Evolutionary conservation across 2,329 filamentous ascomycete genomes (phyloP), one percentile per base, ranked within the genome.

Genomic region (Fusarium setosum): DNA sequence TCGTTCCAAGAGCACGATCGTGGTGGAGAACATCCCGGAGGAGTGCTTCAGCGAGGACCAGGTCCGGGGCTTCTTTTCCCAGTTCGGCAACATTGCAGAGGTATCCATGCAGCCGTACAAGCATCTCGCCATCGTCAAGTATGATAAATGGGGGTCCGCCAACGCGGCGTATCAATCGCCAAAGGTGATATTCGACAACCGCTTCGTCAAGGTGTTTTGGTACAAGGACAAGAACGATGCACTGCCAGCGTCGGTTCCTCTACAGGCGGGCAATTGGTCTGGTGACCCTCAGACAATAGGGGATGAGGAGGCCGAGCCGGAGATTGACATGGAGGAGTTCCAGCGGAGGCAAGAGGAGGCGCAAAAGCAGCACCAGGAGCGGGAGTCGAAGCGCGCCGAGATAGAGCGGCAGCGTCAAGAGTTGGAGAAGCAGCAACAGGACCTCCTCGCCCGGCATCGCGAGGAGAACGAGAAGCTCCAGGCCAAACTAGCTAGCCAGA

Each of bases 191-290:
- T 96, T 95, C 72, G 91, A 94, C 71, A 96, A 95, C 69, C 84
- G 92, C 11, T 96, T 96, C 69, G 92, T 96, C 47, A 94, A 93
- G 71, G 90, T 95, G 0, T 94, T 90, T 71, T 95, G 92, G 92
- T 85, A 88, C 73, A 90, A 88, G 68, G 84, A 86, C 6, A 83
- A 84, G 23, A 76, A 78, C 15, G 79, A 82, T 17, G 49, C 44
- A 5, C 13, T 68, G 38, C 72, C 71, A 4, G 60, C 76, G 12
- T 73, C 75, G 3, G 55, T 58, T 63, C 70, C 52, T 29, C 66
- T 31, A n/a, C 67, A 48, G 50, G 72, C 23, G 63, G 56, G 69
- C 10, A 77, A 76, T 42, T 75, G 73, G 51, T 61, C 66, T 2
- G 63, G 62, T 2, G 68, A 67, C 23, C 61, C 64, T 20, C 59